Evolutionary conservation across 2,329 filamentous ascomycete genomes (phyloP), one percentile per base, ranked within the genome.

Genomic region (Drechslera avenae): DNA sequence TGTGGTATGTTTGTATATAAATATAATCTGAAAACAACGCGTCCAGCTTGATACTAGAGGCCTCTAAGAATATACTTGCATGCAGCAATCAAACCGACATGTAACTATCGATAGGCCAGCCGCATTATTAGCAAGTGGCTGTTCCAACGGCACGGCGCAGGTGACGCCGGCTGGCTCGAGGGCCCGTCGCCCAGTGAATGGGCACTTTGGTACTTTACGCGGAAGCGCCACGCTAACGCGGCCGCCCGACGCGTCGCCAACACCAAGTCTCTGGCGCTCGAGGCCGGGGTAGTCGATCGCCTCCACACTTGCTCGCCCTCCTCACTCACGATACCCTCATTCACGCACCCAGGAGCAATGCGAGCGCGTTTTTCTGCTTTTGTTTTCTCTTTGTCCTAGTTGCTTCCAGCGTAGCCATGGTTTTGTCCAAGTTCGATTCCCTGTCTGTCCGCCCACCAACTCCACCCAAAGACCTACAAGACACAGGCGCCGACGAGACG

Each of bases 361-460:
- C 64, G 42, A 58, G 56, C 36, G 39, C 57, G 17, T 31, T 49
- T 33, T 44, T 47, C 35, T 57, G 44, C 44, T 46, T 56, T 57
- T 57, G n/a, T 61, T 55, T 52, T 58, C 61, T 52, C 19, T 57
- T 58, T 54, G 50, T 44, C 52, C 46, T 63, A 56, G 47, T 61
- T 59, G 57, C 52, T 65, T 59, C 32, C 39, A 59, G 69, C 70
- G 71, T 73, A 68, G 72, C 69, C 65, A 75, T 75, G 73, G 70
- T 72, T 63, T 71, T 68, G 54, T 70, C 69, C 52, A 65, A 67
- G 45, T 74, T 82, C 62, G 73, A 78, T 50, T 72, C 73, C 46
- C 71, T 83, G 59, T 76, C 79, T 63, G 71, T 74, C 69, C 79
- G 80, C 63, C 82, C 81, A 54, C 82, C 81, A 14, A 84, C 81